Conservation (phyloP, 75 land plant genomes). For the Selaginella moellendorffii region DNA sequence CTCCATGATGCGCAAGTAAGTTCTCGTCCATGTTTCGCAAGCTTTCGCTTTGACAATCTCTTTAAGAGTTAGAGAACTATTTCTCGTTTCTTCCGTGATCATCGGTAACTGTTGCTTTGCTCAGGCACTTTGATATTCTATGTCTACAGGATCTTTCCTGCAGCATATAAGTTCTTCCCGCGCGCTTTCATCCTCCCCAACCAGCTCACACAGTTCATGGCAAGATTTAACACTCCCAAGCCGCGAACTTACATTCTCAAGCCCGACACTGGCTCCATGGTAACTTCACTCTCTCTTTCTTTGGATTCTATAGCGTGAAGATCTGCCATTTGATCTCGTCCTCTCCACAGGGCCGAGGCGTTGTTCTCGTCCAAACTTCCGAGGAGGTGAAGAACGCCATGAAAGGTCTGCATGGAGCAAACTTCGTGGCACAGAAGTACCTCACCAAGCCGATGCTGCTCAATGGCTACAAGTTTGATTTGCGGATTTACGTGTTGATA, state of each 20-base stretch:
- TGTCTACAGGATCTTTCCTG: constrained; percentile 5
- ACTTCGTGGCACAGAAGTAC: constrained; percentile 9
- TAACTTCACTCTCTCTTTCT: background rate
- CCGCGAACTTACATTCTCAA: constrained; percentile 4
- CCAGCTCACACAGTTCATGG: constrained; percentile 3
- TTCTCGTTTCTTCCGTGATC: no score
- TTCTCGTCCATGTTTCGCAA: no score
- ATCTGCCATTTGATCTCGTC: no score
- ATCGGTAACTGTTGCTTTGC: background rate
- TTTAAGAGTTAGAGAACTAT: no score
- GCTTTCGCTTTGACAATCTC: no score
- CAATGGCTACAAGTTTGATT: constrained; percentile 6
- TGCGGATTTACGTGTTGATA: constrained; percentile 1
- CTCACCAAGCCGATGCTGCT: constrained; percentile 5
- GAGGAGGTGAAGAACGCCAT: constrained; percentile 8
- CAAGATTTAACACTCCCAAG: background rate
- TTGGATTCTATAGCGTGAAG: no score
- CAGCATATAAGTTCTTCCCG: constrained; percentile 6
- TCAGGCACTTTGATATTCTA: constrained; percentile 1
- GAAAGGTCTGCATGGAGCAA: constrained; percentile 9
- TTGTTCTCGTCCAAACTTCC: background rate
- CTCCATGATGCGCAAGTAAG: constrained; percentile 7
- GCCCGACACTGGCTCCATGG: constrained; percentile 7
- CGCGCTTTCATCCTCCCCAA: constrained; percentile 1
- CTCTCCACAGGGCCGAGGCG: background rate